Percentiles rank a stretch among this genome's conserved stretches.
phyloP scores from a whole-genome alignment of 768 basidiomycete genomes.

The Phlebiopsis flavidoalba region DNA sequence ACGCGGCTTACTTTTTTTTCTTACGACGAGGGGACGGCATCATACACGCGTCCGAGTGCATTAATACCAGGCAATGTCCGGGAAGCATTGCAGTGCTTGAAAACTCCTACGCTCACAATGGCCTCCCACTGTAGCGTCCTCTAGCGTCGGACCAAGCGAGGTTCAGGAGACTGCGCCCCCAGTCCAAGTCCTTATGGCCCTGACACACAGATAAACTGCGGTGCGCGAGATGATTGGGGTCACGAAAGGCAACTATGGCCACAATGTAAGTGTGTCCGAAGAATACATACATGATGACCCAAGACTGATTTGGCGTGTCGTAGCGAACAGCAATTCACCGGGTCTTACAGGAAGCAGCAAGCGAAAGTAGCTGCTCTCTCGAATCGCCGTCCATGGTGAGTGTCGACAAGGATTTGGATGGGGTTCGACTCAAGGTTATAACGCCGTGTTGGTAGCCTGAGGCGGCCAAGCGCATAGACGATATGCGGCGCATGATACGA shows the following conservation, averaged over 20 bases:
- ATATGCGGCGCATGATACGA: constrained; percentile 20
- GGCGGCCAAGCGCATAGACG: constrained; percentile 16
- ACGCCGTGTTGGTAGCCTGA: constrained; percentile 12
- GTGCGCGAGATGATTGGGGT: constrained; percentile 14
- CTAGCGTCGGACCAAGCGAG: not conserved
- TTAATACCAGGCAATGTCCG: not conserved
- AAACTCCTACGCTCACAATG: not conserved
- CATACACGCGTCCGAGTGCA: not conserved
- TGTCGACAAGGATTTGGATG: not conserved
- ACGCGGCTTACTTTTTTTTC: constrained; percentile 4
- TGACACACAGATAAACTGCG: constrained; percentile 8
- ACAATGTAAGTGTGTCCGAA: constrained; percentile 12
- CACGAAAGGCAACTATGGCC: constrained; percentile 12
- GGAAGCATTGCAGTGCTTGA: not conserved
- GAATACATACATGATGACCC: not conserved
- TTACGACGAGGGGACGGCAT: not conserved
- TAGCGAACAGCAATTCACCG: constrained; percentile 29
- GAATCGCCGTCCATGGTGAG: constrained; percentile 28
- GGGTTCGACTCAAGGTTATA: not conserved
- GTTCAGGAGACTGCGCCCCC: not conserved
- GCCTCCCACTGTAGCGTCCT: not conserved
- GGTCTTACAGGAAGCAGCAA: constrained; percentile 27
- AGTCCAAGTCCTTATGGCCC: not conserved
- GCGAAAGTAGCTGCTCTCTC: constrained; percentile 22
- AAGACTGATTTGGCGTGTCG: not conserved